Evolutionary conservation across 495 filamentous ascomycete species (phyloP), one percentile per base, ranked within the genome.

Genomic region (Lophiotrema nucula): DNA sequence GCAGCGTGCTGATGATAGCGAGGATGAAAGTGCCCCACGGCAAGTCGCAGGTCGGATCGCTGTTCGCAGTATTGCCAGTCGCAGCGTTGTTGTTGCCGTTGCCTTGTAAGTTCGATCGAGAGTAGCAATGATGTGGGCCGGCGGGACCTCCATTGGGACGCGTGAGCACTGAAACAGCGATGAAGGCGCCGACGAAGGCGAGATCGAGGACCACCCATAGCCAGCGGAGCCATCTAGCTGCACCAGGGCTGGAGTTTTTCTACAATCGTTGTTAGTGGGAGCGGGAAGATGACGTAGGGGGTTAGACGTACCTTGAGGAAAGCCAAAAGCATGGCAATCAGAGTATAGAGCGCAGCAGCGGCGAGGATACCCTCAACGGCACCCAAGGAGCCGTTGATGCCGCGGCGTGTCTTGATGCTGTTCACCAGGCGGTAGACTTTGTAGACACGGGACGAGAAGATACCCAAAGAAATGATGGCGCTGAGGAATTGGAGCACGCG

Each of bases 401-500:
- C 53, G 33, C 58, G 58, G 1, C 15, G 23, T 2, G 44, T 51
- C n/a, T 56, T 56, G 44, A 62, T 23, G 4, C 11, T 50, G 41
- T 60, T 54, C 45, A 50, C 43, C 27, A 71, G 69, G 21, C 62
- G 66, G 66, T 70, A 63, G 54, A 73, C 65, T 45, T 72, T 73
- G 56, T 60, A 59, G 18, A 73, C 1, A 28, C 72, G 69, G 3
- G 35, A 44, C 41, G 69, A 66, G 65, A 74, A 75, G 54, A 75
- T 58, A 31, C 64, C 67, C 42, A 75, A 66, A 28, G 73, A 74
- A 63, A 67, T 56, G 57, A 56, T 38, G 24, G 71, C 49, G 42
- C 69, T 73, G 45, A 70, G 51, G 62, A 75, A 66, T 53, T 75
- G 71, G 37, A 73, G 50, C 35, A 69, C 53, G 41, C 73, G 71